Evolutionary conservation across 2,329 filamentous ascomycete genomes (phyloP).

Genomic region (Davidsoniella neocaledoniae): DNA sequence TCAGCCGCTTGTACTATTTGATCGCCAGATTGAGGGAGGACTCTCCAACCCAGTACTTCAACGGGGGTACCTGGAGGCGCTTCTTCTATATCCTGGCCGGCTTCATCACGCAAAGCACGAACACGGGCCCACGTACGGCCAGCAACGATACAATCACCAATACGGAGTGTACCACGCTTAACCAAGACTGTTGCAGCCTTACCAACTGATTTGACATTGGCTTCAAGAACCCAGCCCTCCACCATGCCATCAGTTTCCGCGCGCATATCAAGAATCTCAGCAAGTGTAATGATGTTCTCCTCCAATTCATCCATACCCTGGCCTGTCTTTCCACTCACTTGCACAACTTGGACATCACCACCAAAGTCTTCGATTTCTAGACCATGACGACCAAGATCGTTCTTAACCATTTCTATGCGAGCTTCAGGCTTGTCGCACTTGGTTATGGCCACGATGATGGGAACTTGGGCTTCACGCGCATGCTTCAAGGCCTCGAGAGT

Average conservation of each 20-base stretch:
- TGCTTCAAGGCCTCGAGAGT: slow-evolving; percentile 94
- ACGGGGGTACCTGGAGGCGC: slow-evolving; percentile 79
- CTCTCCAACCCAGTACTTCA: slow-evolving; percentile 88
- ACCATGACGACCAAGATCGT: slow-evolving; percentile 65
- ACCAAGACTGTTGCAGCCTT: slow-evolving; percentile 80
- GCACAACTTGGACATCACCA: slow-evolving; percentile 82
- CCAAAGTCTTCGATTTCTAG: slow-evolving; percentile 91
- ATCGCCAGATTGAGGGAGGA: slow-evolving; percentile 66
- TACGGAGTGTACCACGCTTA: slow-evolving; percentile 66
- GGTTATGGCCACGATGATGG: slow-evolving; percentile 95
- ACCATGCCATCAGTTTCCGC: slow-evolving; percentile 60
- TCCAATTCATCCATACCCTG: slow-evolving; percentile 82
- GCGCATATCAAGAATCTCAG: slow-evolving; percentile 80
- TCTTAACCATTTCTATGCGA: slow-evolving; percentile 68
- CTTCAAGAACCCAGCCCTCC: slow-evolving; percentile 90
- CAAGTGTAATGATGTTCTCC: slow-evolving; percentile 71
- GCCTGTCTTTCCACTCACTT: slow-evolving; percentile 85
- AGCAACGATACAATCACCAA: slow-evolving; percentile 71
- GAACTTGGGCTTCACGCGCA: slow-evolving; percentile 69
- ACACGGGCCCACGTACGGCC: slow-evolving; percentile 79
- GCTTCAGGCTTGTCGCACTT: slow-evolving; percentile 85
- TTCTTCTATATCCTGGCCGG: slow-evolving; percentile 51
- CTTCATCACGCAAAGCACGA: slow-evolving; percentile 71
- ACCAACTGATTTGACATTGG: slow-evolving; percentile 68
- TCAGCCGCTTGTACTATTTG: slow-evolving; percentile 68